Evolutionary conservation across 805 yeast species (phyloP).

Genomic region (Suhomyces xylopsoci): DNA sequence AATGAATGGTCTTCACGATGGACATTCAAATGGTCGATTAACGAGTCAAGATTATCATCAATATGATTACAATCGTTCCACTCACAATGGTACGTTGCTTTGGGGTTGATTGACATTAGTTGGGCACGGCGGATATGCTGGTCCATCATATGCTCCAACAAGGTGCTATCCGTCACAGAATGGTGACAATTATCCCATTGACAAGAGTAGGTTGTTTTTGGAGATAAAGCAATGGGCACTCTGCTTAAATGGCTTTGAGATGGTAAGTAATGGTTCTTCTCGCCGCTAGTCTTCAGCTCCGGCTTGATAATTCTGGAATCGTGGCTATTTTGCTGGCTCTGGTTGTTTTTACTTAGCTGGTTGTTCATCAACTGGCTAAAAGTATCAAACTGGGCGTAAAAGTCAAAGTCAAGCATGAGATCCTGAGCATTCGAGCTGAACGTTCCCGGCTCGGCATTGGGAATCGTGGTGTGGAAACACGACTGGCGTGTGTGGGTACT

Average conservation of each 20-base stretch:
- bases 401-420: constrained; percentile 36
- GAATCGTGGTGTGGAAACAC: constrained; percentile 45
- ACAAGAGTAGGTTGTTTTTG: background rate
- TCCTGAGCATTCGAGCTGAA: constrained; percentile 6
- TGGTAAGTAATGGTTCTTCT: background rate
- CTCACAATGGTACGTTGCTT: constrained; percentile 50
- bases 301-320: background rate
- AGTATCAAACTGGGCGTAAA: constrained; percentile 34
- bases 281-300: background rate
- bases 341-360: background rate
- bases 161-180: constrained; percentile 30
- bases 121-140: constrained; percentile 40
- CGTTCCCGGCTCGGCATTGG: constrained; percentile 12
- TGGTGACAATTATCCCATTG: constrained; percentile 67
- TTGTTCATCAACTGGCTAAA: constrained; percentile 17
- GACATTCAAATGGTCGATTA: constrained; percentile 52
- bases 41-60: constrained; percentile 48
- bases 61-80: constrained; percentile 72
- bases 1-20: constrained; percentile 16
- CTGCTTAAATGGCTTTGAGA: background rate
- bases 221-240: background rate
- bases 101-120: constrained; percentile 5
- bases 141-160: constrained; percentile 38
- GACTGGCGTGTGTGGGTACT: constrained; percentile 35
- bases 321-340: background rate